A percentile compares a stretch with the other conserved stretches of the same genome.
phyloP scores from a whole-genome alignment of 106 monocot genomes.

The Narthecium ossifragum region DNA sequence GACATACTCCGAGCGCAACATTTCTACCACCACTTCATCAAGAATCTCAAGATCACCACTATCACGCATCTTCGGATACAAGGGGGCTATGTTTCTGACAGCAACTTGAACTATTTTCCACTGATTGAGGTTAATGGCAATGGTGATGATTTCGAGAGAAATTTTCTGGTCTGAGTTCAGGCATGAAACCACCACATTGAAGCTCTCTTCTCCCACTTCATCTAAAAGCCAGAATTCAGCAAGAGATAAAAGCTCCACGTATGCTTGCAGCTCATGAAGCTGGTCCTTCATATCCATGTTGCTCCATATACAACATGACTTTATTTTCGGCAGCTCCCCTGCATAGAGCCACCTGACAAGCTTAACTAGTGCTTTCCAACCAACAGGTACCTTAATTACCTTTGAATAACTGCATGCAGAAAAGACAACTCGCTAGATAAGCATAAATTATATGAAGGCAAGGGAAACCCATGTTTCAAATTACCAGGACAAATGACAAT shows the following conservation, averaged over 20 bases:
- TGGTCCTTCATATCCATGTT: slow-evolving; percentile 44
- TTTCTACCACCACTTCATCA: slow-evolving; percentile 40
- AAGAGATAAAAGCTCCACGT: slow-evolving; percentile 68
- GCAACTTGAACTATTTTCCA: slow-evolving; percentile 52
- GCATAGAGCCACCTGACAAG: slow-evolving; percentile 65
- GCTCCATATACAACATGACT: slow-evolving; percentile 49
- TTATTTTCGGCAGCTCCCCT: slow-evolving; percentile 42
- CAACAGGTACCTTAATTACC: slow-evolving; percentile 54
- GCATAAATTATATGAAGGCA: too few species aligned
- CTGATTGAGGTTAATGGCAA: slow-evolving; percentile 27
- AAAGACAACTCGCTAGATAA: too few species aligned
- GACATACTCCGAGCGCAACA: slow-evolving; percentile 59
- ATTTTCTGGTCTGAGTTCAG: slow-evolving; percentile 24
- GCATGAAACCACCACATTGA: slow-evolving; percentile 27
- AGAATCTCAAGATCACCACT: slow-evolving; percentile 53
- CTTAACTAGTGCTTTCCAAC: slow-evolving; percentile 59
- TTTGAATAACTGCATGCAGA: slow-evolving; percentile 37
- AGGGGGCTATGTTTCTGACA: slow-evolving; percentile 31
- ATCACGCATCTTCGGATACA: slow-evolving; percentile 56
- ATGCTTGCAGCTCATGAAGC: slow-evolving; percentile 33
- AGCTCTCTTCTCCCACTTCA: slow-evolving; percentile 37
- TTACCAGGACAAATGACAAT: too few species aligned
- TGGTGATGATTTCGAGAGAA: slow-evolving; percentile 33
- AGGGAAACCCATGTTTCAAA: too few species aligned
- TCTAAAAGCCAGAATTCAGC: slow-evolving; percentile 76